Percentiles rank a stretch among this genome's conserved stretches.
phyloP scores from a whole-genome alignment of 352 stramenopile genomes.

The Phytopythium delawarense region DNA sequence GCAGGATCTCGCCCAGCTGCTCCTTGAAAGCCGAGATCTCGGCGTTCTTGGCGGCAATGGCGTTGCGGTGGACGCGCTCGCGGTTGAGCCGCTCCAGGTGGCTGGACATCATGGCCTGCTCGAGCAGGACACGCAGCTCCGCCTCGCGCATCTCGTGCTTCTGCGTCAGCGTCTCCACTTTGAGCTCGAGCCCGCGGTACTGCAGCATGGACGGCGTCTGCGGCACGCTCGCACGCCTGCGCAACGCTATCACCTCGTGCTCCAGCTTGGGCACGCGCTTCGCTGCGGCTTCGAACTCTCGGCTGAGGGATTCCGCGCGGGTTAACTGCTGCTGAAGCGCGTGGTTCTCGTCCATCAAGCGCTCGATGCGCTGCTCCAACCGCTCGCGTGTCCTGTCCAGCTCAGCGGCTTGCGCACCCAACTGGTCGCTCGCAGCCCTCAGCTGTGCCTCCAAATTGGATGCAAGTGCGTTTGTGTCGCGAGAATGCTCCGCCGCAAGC shows the following conservation, averaged over 20 bases:
- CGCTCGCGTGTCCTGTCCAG: slow-evolving; percentile 13
- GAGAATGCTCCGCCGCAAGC: not conserved
- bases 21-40: slow-evolving; percentile 76
- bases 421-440: not conserved
- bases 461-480: not conserved
- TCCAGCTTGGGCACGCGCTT: slow-evolving; percentile 43
- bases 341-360: slow-evolving; percentile 28
- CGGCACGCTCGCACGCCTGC: slow-evolving; percentile 42
- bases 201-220: slow-evolving; percentile 78
- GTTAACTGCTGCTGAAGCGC: slow-evolving; percentile 22
- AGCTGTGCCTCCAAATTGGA: not conserved
- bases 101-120: slow-evolving; percentile 57
- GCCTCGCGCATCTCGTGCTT: slow-evolving; percentile 73
- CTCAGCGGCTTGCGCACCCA: slow-evolving; percentile 29
- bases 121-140: slow-evolving; percentile 69
- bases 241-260: slow-evolving; percentile 39
- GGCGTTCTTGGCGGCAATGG: slow-evolving; percentile 68
- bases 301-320: slow-evolving; percentile 25
- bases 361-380: slow-evolving; percentile 22
- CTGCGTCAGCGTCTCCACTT: slow-evolving; percentile 70
- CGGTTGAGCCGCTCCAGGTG: slow-evolving; percentile 58
- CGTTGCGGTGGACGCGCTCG: slow-evolving; percentile 49
- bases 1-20: slow-evolving; percentile 66
- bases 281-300: slow-evolving; percentile 23
- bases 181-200: slow-evolving; percentile 65